Evolutionary conservation across 805 yeast genomes (phyloP), one percentile per base, ranked within the genome.

Genomic region (Saccharomyces mikatae): DNA sequence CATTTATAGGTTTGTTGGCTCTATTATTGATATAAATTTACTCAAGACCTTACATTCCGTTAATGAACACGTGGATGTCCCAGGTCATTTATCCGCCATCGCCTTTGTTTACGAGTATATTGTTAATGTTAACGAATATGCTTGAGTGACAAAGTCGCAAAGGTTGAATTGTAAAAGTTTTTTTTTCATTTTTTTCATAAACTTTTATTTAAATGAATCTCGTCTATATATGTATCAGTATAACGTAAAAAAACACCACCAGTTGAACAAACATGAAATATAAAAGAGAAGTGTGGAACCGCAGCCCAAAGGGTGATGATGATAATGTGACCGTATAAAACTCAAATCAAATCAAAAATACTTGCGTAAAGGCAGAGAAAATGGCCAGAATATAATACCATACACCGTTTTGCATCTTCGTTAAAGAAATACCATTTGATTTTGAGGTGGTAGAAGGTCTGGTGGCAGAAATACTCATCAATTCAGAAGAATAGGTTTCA

Each of bases 71-170:
- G 65, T 81, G 48, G 70, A 74, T 14, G 65, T 83, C 55, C 79
- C 77, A 52, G 73, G 78, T n/a, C 92, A 86, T 68, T 68, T 87
- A 58, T 81, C 82, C 55, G 71, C 78, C 9, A 71, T 82, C 47
- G 83, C 83, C 0, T 82, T 81, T 66, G 73, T 76, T 60, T 80
- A 80, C 62, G 78, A 80, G 57, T 80, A 79, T 59, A 69, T 71
- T 47, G 62, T 66, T 17, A 69, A 69, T 49, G 67, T 63, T 14
- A 64, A 62, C 46, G 69, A 67, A 49, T 54, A 64, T 51, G 61
- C 53, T 46, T 46, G 6, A 28, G 3, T 28, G 8, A 46, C 21
- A 46, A 24, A 27, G 8, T 9, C 10, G 14, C 27, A 31, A 31
- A 24, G 11, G 24, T 22, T 22, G 6, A 26, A 24, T 46, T 22